Evolutionary conservation across 371 early-diverging fungal species (phyloP), one percentile per base, ranked within the genome.

Genomic region (Mortierella sp.): DNA sequence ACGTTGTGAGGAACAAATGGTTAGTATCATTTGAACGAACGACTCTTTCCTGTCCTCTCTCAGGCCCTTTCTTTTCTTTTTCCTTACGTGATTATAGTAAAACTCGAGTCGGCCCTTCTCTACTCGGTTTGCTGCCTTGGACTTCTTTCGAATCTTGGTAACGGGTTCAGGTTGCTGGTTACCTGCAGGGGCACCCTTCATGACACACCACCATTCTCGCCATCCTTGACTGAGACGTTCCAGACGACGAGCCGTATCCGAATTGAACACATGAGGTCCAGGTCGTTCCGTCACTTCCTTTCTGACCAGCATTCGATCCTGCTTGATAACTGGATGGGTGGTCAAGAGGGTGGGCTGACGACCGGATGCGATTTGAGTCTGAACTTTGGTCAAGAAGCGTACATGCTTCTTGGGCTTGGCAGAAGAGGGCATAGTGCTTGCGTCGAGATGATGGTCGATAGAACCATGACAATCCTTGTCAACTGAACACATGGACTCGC

Each of bases 131-230:
- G 24, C 9, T 3, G 37, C 27, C 17, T 46, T 57, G 24, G 60
- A 52, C 43, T 54, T 64, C 27, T 45, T 68, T 14, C 31, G 40
- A 19, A 61, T 54, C 54, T 64, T 63, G 46, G 45, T 68, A 13
- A 46, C 59, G 2, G 47, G 52, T 2, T 16, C 59, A 3, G 47
- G 52, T 2, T 16, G 3, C 27, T 14, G 34, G 4, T 52, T 21
- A 1, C 41, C 65, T 0, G 16, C 22, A 22, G 60, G 54, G 5
- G 57, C 61, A 0, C 76, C 76, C 31, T 74, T 74, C 61, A 74
- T 46, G 9, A 74, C 76, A 46, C 76, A 74, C 76, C 76, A 74
- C 76, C 76, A 74, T 44, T 74, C 76, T 22, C 48, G 56, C 76
- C 76, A 74, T 4, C 76, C 76, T 49, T 63, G 44, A 46, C 76